phyloP scores from a whole-genome alignment of 768 basidiomycete genomes.

The Cystobasidium tubakii region DNA sequence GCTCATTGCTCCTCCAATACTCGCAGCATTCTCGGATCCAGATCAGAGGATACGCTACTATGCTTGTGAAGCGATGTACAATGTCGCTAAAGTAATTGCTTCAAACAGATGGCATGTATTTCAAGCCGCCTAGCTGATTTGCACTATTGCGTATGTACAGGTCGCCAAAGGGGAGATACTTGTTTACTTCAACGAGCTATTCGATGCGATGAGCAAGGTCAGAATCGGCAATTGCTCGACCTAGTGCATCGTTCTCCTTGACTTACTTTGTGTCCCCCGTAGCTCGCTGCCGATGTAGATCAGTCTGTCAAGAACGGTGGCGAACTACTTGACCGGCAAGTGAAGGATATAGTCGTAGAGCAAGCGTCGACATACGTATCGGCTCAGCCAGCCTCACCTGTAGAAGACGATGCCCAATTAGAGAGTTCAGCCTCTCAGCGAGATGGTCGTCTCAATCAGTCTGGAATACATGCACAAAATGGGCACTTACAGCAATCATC shows the following conservation, averaged over 20 bases:
- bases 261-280: conserved; percentile 18
- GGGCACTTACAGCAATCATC: neutral
- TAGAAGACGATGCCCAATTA: conserved; percentile 60
- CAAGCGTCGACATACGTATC: conserved; percentile 91
- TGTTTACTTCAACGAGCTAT: conserved; percentile 96
- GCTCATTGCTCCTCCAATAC: conserved; percentile 78
- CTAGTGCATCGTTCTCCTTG: neutral
- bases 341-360: conserved; percentile 96
- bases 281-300: conserved; percentile 95
- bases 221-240: neutral
- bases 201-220: conserved; percentile 94
- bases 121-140: neutral
- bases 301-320: conserved; percentile 96
- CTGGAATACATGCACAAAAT: neutral
- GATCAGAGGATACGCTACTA: conserved; percentile 96
- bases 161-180: conserved; percentile 95
- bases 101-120: neutral
- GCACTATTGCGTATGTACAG: conserved; percentile 41
- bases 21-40: conserved; percentile 84
- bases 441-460: neutral
- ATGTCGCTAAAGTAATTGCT: conserved; percentile 65
- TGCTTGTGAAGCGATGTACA: conserved; percentile 95
- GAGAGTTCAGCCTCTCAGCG: neutral
- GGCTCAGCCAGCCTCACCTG: conserved; percentile 58
- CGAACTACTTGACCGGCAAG: conserved; percentile 87